phyloP scores from a whole-genome alignment of 73 alveolate genomes.

The Breviolum minutum region DNA sequence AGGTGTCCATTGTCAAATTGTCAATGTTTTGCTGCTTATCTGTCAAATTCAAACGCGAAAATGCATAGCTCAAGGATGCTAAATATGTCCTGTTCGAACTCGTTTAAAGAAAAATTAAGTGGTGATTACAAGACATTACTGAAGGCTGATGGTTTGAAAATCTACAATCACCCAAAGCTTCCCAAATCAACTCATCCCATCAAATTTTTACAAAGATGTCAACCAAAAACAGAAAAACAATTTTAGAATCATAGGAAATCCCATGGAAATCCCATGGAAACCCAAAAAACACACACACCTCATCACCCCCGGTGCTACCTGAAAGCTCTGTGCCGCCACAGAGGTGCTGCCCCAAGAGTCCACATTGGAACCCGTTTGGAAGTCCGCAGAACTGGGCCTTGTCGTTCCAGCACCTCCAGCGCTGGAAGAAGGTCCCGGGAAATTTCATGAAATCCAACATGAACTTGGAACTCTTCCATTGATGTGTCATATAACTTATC shows the following conservation, averaged over 20 bases:
- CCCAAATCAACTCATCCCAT: too few relatives aligned
- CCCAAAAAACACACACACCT: not conserved
- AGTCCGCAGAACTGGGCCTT: not conserved
- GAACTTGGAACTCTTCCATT: too few relatives aligned
- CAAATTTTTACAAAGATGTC: not conserved
- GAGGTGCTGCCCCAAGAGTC: conserved; percentile 32
- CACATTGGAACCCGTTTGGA: conserved; percentile 5
- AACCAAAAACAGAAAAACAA: not conserved
- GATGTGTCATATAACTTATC: too few relatives aligned
- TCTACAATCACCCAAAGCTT: too few relatives aligned
- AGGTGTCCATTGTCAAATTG: too few relatives aligned
- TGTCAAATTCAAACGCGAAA: too few relatives aligned
- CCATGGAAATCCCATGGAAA: not conserved
- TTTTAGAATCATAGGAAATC: not conserved
- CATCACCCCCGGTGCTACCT: not conserved
- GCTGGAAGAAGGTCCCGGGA: not conserved
- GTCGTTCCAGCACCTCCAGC: not conserved
- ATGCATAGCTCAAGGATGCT: too few relatives aligned
- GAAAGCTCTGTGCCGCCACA: conserved; percentile 28
- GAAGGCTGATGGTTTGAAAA: too few relatives aligned
- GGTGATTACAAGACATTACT: too few relatives aligned
- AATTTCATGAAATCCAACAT: not conserved
- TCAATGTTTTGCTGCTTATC: too few relatives aligned
- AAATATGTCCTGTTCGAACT: too few relatives aligned
- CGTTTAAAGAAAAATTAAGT: too few relatives aligned